A percentile compares a stretch with the other conserved stretches of the same genome.
phyloP scores from a whole-genome alignment of 2,329 filamentous ascomycete species.

The Sordariomycetes sp. region DNA sequence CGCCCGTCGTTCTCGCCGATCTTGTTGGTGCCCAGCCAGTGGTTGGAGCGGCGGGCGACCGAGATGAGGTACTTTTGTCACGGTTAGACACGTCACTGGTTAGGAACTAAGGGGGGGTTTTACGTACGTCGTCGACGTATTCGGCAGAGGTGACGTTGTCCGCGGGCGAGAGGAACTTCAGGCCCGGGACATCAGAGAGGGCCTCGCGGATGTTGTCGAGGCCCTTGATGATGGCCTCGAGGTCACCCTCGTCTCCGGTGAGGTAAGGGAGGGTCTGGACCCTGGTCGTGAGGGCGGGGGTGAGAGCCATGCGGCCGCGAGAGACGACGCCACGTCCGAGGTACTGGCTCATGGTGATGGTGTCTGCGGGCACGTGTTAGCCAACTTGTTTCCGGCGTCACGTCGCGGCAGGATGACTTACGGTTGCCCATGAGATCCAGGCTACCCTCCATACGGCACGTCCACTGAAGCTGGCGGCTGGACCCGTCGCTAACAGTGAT shows the following conservation, averaged over 20 bases:
- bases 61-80: constrained; percentile 27
- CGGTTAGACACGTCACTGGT: constrained; percentile 38
- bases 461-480: constrained; percentile 54
- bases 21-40: constrained; percentile 47
- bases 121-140: constrained; percentile 3
- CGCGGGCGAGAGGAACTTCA: constrained; percentile 39
- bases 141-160: constrained; percentile 26
- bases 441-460: constrained; percentile 49
- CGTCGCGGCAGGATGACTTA: too few relatives aligned
- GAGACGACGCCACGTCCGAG: constrained; percentile 52
- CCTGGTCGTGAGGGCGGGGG: constrained; percentile 41
- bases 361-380: too few relatives aligned
- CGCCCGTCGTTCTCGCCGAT: constrained; percentile 48
- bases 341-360: constrained; percentile 47
- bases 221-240: constrained; percentile 49
- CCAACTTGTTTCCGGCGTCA: too few relatives aligned
- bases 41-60: constrained; percentile 29
- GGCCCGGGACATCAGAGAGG: constrained; percentile 34
- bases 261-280: constrained; percentile 51
- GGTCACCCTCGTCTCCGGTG: constrained; percentile 44
- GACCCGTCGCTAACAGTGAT: constrained; percentile 47
- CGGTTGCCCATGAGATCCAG: constrained; percentile 20
- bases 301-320: constrained; percentile 50
- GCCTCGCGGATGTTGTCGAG: constrained; percentile 50
- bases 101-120: too few relatives aligned